Conservation (phyloP, 2,329 filamentous ascomycete genomes). For the Calonectria crousiana region DNA sequence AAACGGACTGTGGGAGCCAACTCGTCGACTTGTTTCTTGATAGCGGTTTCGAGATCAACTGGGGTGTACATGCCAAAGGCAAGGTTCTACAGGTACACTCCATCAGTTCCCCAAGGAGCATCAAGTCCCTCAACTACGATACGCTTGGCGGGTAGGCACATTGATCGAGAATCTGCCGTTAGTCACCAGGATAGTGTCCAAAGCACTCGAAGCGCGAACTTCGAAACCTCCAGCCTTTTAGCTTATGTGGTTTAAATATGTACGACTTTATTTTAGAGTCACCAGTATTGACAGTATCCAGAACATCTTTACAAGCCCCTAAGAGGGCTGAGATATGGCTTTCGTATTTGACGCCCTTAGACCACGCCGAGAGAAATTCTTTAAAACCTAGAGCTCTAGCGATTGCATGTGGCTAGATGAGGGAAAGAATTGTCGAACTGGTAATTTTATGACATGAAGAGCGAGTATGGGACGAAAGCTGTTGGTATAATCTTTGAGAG, state of each 20-base stretch:
- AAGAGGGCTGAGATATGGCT: neutral
- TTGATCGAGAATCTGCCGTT: neutral
- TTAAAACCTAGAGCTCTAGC: constrained; percentile 6
- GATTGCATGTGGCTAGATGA: constrained; percentile 58
- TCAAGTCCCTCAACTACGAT: neutral
- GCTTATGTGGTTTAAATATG: neutral
- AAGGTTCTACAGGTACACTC: neutral
- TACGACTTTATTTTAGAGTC: neutral
- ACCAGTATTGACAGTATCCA: neutral
- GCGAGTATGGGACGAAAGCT: constrained; percentile 59
- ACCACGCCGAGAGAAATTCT: neutral
- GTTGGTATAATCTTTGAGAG: constrained; percentile 55
- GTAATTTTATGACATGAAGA: constrained; percentile 59
- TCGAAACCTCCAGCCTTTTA: neutral
- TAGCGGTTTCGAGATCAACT: neutral
- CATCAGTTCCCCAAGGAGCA: neutral
- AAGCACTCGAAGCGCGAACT: neutral
- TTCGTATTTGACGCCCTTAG: neutral
- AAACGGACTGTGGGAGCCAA: neutral
- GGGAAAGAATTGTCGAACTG: constrained; percentile 59
- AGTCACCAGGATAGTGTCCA: neutral
- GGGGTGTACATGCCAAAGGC: neutral
- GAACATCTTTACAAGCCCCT: neutral
- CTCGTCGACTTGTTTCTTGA: neutral
- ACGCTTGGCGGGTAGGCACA: neutral